Evolutionary conservation across 2,329 filamentous ascomycete genomes (phyloP).

Genomic region (Blastomyces percursus): DNA sequence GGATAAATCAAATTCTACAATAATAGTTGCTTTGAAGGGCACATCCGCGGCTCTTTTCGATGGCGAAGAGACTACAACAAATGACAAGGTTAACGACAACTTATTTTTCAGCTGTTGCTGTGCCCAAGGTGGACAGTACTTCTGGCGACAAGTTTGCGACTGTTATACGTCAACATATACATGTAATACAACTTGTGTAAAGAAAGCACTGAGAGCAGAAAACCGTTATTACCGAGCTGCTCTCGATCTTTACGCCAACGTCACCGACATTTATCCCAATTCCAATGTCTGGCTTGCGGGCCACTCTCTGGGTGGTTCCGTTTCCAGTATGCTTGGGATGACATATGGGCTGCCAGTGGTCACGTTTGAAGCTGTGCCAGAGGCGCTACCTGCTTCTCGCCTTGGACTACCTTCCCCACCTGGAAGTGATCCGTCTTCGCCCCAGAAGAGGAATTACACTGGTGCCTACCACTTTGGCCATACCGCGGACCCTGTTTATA

Average conservation of each 20-base stretch:
- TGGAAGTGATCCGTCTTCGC: slow-evolving; percentile 57
- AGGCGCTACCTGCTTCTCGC: slow-evolving; percentile 73
- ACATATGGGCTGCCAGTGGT: slow-evolving; percentile 87
- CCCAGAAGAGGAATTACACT: slow-evolving; percentile 61
- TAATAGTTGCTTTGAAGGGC: slow-evolving; percentile 88
- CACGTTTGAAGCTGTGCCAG: slow-evolving; percentile 86
- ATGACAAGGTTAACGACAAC: slow-evolving; percentile 97
- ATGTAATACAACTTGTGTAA: slow-evolving; percentile 86
- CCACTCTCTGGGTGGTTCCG: slow-evolving; percentile 83
- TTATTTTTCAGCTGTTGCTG: slow-evolving; percentile 98
- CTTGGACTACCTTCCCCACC: slow-evolving; percentile 80
- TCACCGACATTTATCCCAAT: slow-evolving; percentile 75
- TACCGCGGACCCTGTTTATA: slow-evolving; percentile 88
- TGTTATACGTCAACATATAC: slow-evolving; percentile 79
- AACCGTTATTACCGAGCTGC: slow-evolving; percentile 86
- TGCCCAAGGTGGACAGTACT: slow-evolving; percentile 78
- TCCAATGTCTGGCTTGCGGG: slow-evolving; percentile 82
- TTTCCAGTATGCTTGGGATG: slow-evolving; percentile 76
- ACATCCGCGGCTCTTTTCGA: slow-evolving; percentile 86
- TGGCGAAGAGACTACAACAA: slow-evolving; percentile 91
- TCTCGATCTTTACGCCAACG: slow-evolving; percentile 81
- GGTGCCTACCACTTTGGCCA: slow-evolving; percentile 87
- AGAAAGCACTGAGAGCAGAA: slow-evolving; percentile 62
- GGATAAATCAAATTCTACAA: slow-evolving; percentile 71
- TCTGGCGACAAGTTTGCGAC: slow-evolving; percentile 87